Conservation (phyloP, 805 yeast species). For the Blastobotrys parvus region DNA sequence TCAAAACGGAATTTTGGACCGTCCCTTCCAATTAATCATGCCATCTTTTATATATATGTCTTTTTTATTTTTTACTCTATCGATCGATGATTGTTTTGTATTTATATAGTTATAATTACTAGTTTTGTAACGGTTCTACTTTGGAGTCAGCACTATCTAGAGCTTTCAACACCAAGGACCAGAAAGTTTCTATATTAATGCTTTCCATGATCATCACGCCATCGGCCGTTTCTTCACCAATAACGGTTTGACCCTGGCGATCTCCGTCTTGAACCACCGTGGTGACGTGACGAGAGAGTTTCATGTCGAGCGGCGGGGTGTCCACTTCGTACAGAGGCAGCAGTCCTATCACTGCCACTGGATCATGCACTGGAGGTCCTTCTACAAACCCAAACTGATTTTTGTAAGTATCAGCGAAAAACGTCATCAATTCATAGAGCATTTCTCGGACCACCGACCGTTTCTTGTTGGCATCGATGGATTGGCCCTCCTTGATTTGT, state of each 20-base stretch:
- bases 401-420: slow-evolving; percentile 40
- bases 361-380: slow-evolving; percentile 81
- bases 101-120: too few relatives aligned
- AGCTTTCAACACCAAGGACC: slow-evolving; percentile 37
- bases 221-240: slow-evolving; percentile 10
- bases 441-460: slow-evolving; percentile 42
- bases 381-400: slow-evolving; percentile 34
- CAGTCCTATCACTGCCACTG: slow-evolving; percentile 56
- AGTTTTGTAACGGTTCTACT: background rate
- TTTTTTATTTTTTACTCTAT: too few relatives aligned
- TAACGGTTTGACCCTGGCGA: slow-evolving; percentile 24
- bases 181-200: slow-evolving; percentile 36
- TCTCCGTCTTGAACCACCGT: slow-evolving; percentile 22
- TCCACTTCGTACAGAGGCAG: slow-evolving; percentile 33
- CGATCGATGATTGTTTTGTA: too few relatives aligned
- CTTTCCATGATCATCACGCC: slow-evolving; percentile 36
- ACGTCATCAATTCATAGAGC: slow-evolving; percentile 46
- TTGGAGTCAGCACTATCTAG: slow-evolving; percentile 18
- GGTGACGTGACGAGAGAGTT: slow-evolving; percentile 12
- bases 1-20: slow-evolving; percentile 22
- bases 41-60: too few relatives aligned
- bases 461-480: background rate
- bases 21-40: too few relatives aligned
- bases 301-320: slow-evolving; percentile 16
- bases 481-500: slow-evolving; percentile 30